Conservation (phyloP, 2,329 filamentous ascomycete species). For the Polytolypa hystricis region DNA sequence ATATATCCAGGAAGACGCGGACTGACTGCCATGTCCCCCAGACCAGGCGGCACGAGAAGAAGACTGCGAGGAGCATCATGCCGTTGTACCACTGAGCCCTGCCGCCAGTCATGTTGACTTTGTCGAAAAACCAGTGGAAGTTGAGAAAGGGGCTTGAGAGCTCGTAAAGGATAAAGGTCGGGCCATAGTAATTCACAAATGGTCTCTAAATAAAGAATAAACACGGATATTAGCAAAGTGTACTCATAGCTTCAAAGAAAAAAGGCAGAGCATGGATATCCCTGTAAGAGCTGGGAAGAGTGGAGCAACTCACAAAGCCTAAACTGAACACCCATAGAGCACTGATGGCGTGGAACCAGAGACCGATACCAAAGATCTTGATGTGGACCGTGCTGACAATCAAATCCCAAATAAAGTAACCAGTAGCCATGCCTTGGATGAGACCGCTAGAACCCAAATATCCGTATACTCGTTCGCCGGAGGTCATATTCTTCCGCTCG, state of each 20-base stretch:
- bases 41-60: slow-evolving; percentile 51
- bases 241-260: background rate
- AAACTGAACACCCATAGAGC: slow-evolving; percentile 51
- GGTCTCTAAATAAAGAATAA: slow-evolving; percentile 39
- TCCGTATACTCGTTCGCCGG: slow-evolving; percentile 46
- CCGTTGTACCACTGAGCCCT: slow-evolving; percentile 53
- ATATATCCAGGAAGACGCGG: slow-evolving; percentile 50
- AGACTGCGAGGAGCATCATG: slow-evolving; percentile 45
- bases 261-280: too few species aligned
- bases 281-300: background rate
- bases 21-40: slow-evolving; percentile 53
- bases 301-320: slow-evolving; percentile 45
- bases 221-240: background rate
- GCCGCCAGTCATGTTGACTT: slow-evolving; percentile 53
- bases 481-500: slow-evolving; percentile 43
- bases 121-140: slow-evolving; percentile 61
- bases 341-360: slow-evolving; percentile 51
- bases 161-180: slow-evolving; percentile 57
- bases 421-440: slow-evolving; percentile 48
- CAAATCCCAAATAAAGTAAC: slow-evolving; percentile 56
- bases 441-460: slow-evolving; percentile 50
- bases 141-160: slow-evolving; percentile 56
- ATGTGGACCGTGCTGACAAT: slow-evolving; percentile 45
- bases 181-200: slow-evolving; percentile 54
- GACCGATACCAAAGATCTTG: slow-evolving; percentile 48